Evolutionary conservation across 2,329 filamentous ascomycete species (phyloP), one percentile per base, ranked within the genome.

Genomic region (Huntiella abstrusa): DNA sequence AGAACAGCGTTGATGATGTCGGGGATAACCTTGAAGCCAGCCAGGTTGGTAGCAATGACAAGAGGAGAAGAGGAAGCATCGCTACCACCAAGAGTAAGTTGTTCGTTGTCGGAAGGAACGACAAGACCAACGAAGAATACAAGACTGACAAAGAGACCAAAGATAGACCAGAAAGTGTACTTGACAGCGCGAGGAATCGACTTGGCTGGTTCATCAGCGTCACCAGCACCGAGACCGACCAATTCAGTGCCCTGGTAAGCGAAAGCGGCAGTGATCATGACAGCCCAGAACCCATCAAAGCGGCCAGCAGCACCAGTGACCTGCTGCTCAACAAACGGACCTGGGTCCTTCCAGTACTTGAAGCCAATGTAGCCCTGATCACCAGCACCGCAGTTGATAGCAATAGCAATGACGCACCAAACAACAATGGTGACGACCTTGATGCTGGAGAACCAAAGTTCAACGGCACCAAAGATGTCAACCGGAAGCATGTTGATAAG

Each of bases 1-100:
- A 88, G 72, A 5, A 85, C 76, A 12, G 75, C 81, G 59, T 88
- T 88, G 66, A 88, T 77, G 56, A 87, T 77, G 54, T 73, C 65
- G 4, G 75, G 71, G 3, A 84, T 70, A 3, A 73, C 69, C 5
- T 64, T 62, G 48, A 83, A 75, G 36, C 78, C 78, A 28, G 78
- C 79, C 13, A 72, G 65, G 33, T 68, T 64, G 34, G 69, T 70
- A 28, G 71, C 70, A 49, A 78, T 70, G 55, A 78, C 74, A 45
- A 81, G 68, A 4, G 78, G 78, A 2, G 77, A 81, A 2, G 76
- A 74, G 0, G 72, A 73, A 13, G 76, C 77, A 55, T 80, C 66
- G 40, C 66, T 67, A 36, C 63, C 62, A 38, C 62, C 63, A 49
- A 62, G 69, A 22, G 69, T 59, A 15, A 84, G 69, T 7, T 61